These are phyloP conservation scores for Lentinula sp. DNA, from an alignment of 768 basidiomycete species.

Conservation along the genomic window DNA sequence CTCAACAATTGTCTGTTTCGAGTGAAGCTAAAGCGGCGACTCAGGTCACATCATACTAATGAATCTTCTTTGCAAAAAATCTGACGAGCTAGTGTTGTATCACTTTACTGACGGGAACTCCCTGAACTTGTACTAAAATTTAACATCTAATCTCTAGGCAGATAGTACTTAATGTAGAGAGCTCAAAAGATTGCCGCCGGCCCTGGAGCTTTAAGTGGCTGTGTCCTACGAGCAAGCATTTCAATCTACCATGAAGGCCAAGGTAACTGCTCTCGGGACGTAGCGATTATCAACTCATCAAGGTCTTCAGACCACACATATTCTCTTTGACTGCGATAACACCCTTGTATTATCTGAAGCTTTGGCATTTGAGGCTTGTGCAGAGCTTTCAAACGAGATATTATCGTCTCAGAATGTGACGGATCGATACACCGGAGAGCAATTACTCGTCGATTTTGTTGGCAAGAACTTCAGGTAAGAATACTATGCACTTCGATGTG, in stretches of 20 bases:
- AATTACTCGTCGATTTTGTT: conserved; percentile 16
- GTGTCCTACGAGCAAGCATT: neutral
- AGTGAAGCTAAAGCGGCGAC: too few relatives aligned
- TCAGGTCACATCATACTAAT: too few relatives aligned
- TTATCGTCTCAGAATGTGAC: conserved; percentile 11
- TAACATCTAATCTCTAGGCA: too few relatives aligned
- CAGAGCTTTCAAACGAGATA: conserved; percentile 18
- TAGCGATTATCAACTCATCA: neutral
- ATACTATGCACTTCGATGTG: too few relatives aligned
- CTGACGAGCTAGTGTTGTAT: too few relatives aligned
- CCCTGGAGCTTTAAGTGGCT: too few relatives aligned
- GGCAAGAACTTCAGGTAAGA: conserved; percentile 17
- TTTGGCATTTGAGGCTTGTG: conserved; percentile 19
- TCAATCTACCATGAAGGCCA: neutral
- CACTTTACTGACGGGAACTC: too few relatives aligned
- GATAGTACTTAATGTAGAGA: too few relatives aligned
- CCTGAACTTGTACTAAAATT: too few relatives aligned
- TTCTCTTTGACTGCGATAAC: conserved; percentile 20
- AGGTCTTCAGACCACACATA: conserved; percentile 12
- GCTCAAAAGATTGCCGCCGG: too few relatives aligned
- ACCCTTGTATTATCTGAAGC: conserved; percentile 17
- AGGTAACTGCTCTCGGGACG: neutral
- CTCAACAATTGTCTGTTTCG: too few relatives aligned
- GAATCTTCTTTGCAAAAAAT: too few relatives aligned
- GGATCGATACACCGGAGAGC: conserved; percentile 17